A percentile compares a stretch with the other conserved stretches of the same genome.
phyloP scores from a whole-genome alignment of 176 grass and related monocot genomes.

The Poa annua region DNA sequence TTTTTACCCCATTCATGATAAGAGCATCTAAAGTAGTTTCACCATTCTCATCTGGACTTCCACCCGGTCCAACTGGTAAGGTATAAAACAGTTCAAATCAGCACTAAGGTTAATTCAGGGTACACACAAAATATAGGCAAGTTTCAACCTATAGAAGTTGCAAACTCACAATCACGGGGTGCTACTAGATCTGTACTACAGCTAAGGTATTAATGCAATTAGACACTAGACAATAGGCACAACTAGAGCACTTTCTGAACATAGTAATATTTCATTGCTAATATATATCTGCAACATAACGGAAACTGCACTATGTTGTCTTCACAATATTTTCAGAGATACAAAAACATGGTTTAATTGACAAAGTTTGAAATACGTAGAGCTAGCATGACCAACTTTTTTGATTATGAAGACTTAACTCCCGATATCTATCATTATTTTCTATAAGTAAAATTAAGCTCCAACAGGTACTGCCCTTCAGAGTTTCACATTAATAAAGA shows the following conservation, averaged over 20 bases:
- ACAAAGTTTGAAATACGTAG: background rate
- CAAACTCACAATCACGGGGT: background rate
- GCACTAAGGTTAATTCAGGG: constrained; percentile 9
- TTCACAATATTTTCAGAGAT: background rate
- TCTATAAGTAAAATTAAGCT: background rate
- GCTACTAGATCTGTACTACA: background rate
- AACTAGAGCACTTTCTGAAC: background rate
- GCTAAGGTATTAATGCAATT: background rate
- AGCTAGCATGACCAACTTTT: background rate
- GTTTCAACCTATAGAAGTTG: background rate
- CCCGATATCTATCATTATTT: background rate
- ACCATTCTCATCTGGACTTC: constrained; percentile 88
- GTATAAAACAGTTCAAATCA: constrained; percentile 16
- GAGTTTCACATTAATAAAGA: background rate
- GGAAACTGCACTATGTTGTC: background rate
- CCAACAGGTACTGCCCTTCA: background rate
- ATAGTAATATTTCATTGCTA: background rate
- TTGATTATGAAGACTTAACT: background rate
- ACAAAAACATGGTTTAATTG: background rate
- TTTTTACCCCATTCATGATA: constrained; percentile 94
- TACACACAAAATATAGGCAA: background rate
- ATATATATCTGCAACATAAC: background rate
- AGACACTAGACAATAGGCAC: background rate
- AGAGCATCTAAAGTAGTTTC: constrained; percentile 99
- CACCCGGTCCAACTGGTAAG: constrained; percentile 81